Base-by-base conservation (phyloP, 2,329 filamentous ascomycete genomes). In the Knufia fluminis region DNA sequence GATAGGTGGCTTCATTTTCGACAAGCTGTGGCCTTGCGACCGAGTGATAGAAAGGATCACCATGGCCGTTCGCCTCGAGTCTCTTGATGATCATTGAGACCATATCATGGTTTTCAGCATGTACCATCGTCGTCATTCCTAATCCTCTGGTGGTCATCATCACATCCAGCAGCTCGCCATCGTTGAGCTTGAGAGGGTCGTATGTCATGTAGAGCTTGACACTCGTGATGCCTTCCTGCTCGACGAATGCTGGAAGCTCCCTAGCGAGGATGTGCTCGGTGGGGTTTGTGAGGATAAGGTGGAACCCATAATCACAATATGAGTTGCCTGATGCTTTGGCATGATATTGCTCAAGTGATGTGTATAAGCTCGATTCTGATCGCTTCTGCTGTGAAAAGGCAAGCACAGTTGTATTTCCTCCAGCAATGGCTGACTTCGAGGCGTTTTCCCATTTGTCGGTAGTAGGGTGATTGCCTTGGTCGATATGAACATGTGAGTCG, bases 391-490 rank as follows among this genome's bases (percentile, higher is more conserved):
- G 70, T 0, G 77, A 78, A 60, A 82, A 81, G 0, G 76, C 68
- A 6, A 81, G 62, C 12, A 81, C 66, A 0, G 78, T 80, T 0
- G 78, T 82, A 3, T 72, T 80, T 20, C 77, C 77, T 7, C 78
- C 77, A 2, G 75, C 76, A 47, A 80, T 69, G 3, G 77, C 78
- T 19, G 70, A 74, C 7, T 77, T 67, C 0, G 75, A 74, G 0
- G 77, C 77, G 3, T 65, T 67, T 49, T 73, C 66, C 60, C 66
- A 75, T 19, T 64, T 68, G 50, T 74, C 71, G 3, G 70, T 65
- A 0, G 67, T 71, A 6, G 20, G 40, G 14, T 31, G 20, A 24
- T 43, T 43, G 8, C 40, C 40, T 57, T 75, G 70, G 4, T 66
- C 64, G 1, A 75, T 62, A 53, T 75, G 73, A 1, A 75, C 72